Percentiles rank a stretch among this genome's conserved stretches.
phyloP scores from a whole-genome alignment of 73 alveolate genomes.

The Symbiodinium natans region DNA sequence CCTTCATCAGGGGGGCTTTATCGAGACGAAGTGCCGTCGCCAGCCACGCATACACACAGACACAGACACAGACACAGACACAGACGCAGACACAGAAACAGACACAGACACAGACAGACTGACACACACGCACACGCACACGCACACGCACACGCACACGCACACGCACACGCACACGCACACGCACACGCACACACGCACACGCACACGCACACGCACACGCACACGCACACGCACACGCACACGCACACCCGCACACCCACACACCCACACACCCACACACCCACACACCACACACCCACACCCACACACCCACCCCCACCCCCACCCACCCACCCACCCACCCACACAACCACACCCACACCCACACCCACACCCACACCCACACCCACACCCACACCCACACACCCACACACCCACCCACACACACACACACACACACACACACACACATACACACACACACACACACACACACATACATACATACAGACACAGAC shows the following conservation, averaged over 20 bases:
- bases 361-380: background rate
- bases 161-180: constrained; percentile 15
- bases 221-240: constrained; percentile 17
- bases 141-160: constrained; percentile 17
- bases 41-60: background rate
- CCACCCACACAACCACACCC: no score
- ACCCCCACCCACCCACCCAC: no score
- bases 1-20: background rate
- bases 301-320: no score
- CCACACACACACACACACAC: no score
- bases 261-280: no score
- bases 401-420: no score
- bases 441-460: no score
- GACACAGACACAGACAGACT: no score
- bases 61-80: constrained; percentile 4
- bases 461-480: no score
- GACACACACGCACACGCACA: constrained; percentile 7
- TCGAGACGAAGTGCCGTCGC: background rate
- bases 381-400: background rate
- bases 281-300: no score
- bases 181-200: constrained; percentile 16
- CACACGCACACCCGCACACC: constrained; percentile 13
- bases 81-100: no score
- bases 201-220: constrained; percentile 15
- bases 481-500: no score